A percentile compares a stretch with the other conserved stretches of the same genome.
Evolutionary conservation across 352 stramenopile species (phyloP).

Genomic region (Phytophthora foliorum): DNA sequence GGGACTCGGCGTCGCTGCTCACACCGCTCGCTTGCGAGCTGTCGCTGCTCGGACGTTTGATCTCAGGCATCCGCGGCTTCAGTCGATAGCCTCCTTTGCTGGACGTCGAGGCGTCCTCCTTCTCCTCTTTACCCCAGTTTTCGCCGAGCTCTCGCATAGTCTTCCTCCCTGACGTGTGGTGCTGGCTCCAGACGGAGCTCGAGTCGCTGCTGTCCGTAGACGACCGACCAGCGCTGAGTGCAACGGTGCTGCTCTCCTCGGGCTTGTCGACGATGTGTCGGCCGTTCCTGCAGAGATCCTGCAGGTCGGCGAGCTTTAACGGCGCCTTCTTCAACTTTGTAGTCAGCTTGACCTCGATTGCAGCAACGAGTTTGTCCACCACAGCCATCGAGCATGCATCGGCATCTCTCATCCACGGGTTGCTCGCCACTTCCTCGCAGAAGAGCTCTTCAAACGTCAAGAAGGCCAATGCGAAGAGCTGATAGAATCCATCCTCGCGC

Average conservation of each 20-base stretch:
- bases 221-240: constrained; percentile 5
- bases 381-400: constrained; percentile 46
- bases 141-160: constrained; percentile 31
- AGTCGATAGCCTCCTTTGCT: constrained; percentile 25
- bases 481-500: constrained; percentile 59
- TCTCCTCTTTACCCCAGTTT: constrained; percentile 23
- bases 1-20: constrained; percentile 28
- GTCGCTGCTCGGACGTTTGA: constrained; percentile 20
- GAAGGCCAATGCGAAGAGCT: constrained; percentile 68
- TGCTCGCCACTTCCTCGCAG: constrained; percentile 58
- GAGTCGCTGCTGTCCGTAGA: constrained; percentile 4
- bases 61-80: constrained; percentile 39
- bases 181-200: constrained; percentile 34
- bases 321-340: constrained; percentile 55
- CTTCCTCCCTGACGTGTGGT: constrained; percentile 27
- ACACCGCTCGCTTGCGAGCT: constrained; percentile 30
- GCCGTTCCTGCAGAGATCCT: constrained; percentile 57
- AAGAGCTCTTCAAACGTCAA: constrained; percentile 76
- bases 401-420: constrained; percentile 44
- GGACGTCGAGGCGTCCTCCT: not conserved
- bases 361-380: constrained; percentile 56
- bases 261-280: constrained; percentile 38
- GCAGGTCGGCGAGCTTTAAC: constrained; percentile 49
- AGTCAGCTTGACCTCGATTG: constrained; percentile 50
- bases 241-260: constrained; percentile 1